Evolutionary conservation across 2,329 filamentous ascomycete species (phyloP).

Genomic region (Pseudovirgaria hyperparasitica): DNA sequence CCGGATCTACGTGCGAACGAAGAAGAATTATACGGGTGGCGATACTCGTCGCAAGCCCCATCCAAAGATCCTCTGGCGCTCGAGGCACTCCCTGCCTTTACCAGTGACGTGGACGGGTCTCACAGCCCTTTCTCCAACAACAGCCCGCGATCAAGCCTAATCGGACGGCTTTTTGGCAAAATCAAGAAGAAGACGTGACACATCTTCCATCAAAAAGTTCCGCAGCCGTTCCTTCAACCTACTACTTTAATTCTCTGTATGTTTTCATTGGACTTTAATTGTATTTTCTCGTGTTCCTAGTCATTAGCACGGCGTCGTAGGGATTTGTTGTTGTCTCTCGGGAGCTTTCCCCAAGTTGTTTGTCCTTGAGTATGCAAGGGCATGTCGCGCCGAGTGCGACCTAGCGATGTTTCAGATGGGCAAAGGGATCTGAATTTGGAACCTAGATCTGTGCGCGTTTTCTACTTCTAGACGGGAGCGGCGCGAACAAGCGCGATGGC

Average conservation of each 20-base stretch:
- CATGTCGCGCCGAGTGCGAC: too few relatives aligned
- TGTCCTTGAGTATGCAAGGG: too few relatives aligned
- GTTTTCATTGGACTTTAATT: too few relatives aligned
- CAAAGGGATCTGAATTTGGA: too few relatives aligned
- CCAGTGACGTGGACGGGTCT: constrained; percentile 33
- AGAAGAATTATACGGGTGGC: constrained; percentile 59
- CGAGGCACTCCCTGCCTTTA: constrained; percentile 35
- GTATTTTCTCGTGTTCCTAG: too few relatives aligned
- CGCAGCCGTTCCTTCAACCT: constrained; percentile 1
- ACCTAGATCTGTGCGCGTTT: too few relatives aligned
- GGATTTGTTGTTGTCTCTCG: too few relatives aligned
- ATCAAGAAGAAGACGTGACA: constrained; percentile 11
- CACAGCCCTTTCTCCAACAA: constrained; percentile 34
- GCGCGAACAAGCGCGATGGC: too few relatives aligned
- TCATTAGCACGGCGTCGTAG: too few relatives aligned
- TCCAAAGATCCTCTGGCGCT: constrained; percentile 44
- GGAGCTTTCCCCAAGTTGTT: too few relatives aligned
- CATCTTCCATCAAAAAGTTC: not conserved
- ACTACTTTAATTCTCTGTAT: constrained; percentile 4
- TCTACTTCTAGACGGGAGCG: too few relatives aligned
- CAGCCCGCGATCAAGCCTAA: constrained; percentile 19
- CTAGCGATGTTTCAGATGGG: too few relatives aligned
- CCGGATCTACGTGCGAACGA: constrained; percentile 72
- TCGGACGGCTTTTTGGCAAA: constrained; percentile 23
- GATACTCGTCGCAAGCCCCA: constrained; percentile 25